A percentile compares a stretch with the other conserved stretches of the same genome.
These are phyloP conservation scores for Polyrhizophydium stewartii DNA, from an alignment of 371 early-diverging fungal genomes.

Conservation along the genomic window DNA sequence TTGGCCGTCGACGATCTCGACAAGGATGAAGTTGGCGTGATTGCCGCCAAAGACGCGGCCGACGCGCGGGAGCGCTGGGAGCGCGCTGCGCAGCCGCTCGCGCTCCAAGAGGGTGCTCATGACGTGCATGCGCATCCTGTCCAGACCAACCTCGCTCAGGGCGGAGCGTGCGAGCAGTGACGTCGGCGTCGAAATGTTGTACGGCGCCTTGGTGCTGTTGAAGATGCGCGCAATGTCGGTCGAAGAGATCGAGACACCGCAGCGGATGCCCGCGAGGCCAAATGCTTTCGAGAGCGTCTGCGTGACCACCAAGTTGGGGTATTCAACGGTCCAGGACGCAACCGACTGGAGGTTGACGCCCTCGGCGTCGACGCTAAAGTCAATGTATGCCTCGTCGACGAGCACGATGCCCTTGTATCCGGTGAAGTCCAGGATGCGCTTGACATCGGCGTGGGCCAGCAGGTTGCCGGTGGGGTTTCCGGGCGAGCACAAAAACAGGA, in stretches of 20 bases:
- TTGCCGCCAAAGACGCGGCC: conserved; percentile 76
- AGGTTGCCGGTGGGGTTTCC: conserved; percentile 96
- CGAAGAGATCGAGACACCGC: conserved; percentile 83
- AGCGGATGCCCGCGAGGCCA: conserved; percentile 93
- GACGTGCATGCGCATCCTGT: conserved; percentile 61
- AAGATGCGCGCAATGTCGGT: conserved; percentile 77
- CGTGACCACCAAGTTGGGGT: conserved; percentile 91
- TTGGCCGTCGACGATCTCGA: conserved; percentile 61
- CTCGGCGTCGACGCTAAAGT: conserved; percentile 66
- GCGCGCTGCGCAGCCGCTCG: conserved; percentile 47
- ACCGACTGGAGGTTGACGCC: conserved; percentile 39
- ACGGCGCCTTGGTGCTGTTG: conserved; percentile 97
- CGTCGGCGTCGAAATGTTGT: conserved; percentile 90
- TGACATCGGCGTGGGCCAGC: conserved; percentile 66
- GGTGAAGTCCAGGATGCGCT: conserved; percentile 61
- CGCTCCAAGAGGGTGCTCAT: conserved; percentile 61
- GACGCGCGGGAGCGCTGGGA: conserved; percentile 50
- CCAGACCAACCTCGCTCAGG: conserved; percentile 64
- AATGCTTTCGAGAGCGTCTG: conserved; percentile 97
- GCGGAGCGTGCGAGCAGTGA: conserved; percentile 75
- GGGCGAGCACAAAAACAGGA: conserved; percentile 93
- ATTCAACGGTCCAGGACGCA: conserved; percentile 69
- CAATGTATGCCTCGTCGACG: conserved; percentile 98
- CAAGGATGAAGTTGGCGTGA: conserved; percentile 93
- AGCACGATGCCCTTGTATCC: conserved; percentile 78